These are phyloP conservation scores for Pythium utonaiense DNA, from an alignment of 352 stramenopile species.

Conservation along the genomic window DNA sequence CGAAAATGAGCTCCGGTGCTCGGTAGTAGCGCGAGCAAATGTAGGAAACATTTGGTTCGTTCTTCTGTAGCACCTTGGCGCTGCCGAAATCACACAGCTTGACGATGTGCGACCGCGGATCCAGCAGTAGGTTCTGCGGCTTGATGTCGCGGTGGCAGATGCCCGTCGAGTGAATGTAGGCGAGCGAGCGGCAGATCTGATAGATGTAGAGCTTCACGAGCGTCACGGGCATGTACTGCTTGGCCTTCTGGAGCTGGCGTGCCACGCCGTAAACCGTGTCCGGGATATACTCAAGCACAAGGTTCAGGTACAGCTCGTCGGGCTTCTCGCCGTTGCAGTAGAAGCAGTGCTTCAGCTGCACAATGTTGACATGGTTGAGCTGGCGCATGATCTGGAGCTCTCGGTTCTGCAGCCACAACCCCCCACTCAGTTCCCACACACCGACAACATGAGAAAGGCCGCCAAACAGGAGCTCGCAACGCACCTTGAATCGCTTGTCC, in stretches of 20 bases:
- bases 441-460: neutral
- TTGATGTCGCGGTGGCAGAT: slow-evolving; percentile 99
- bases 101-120: slow-evolving; percentile 95
- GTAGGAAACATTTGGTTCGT: slow-evolving; percentile 99
- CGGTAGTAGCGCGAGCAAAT: slow-evolving; percentile 99
- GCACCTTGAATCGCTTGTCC: slow-evolving; percentile 98
- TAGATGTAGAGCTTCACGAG: slow-evolving; percentile 99
- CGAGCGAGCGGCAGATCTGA: slow-evolving; percentile 96
- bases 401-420: slow-evolving; percentile 85
- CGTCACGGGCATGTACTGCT: slow-evolving; percentile 95
- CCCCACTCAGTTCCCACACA: neutral
- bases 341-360: slow-evolving; percentile 99
- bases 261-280: slow-evolving; percentile 98
- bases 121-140: slow-evolving; percentile 98
- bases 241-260: slow-evolving; percentile 95
- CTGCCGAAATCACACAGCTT: slow-evolving; percentile 99
- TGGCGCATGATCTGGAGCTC: slow-evolving; percentile 99
- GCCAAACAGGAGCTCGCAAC: too few relatives aligned
- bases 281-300: slow-evolving; percentile 99
- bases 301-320: slow-evolving; percentile 98
- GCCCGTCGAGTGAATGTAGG: slow-evolving; percentile 97
- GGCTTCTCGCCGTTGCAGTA: slow-evolving; percentile 95
- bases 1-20: slow-evolving; percentile 99
- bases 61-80: slow-evolving; percentile 93
- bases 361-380: slow-evolving; percentile 98